Evolutionary conservation across 2,329 filamentous ascomycete species (phyloP).

Genomic region (Cercospora zeae-maydis): DNA sequence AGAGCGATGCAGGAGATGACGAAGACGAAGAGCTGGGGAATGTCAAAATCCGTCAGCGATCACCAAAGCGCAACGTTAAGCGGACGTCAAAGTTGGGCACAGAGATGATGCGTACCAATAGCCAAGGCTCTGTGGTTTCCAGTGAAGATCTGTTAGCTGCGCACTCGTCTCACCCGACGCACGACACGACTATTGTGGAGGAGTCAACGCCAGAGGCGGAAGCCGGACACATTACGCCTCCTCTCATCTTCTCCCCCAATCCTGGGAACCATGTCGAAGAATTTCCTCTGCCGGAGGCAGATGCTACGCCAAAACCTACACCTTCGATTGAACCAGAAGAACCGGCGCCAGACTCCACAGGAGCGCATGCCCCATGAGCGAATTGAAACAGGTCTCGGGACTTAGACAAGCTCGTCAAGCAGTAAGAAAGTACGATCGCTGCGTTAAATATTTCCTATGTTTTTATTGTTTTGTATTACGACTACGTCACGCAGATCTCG

Average conservation of each 20-base stretch:
- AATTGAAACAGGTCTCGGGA: slow-evolving; percentile 8
- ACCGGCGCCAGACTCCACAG: slow-evolving; percentile 41
- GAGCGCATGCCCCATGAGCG: slow-evolving; percentile 29
- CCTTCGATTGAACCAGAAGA: slow-evolving; percentile 34
- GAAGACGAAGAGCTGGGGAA: slow-evolving; percentile 85
- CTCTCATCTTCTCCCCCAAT: slow-evolving; percentile 47
- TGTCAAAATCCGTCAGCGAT: slow-evolving; percentile 60
- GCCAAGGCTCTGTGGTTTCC: slow-evolving; percentile 70
- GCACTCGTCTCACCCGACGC: slow-evolving; percentile 7
- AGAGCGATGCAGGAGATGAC: slow-evolving; percentile 65
- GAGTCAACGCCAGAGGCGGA: slow-evolving; percentile 38
- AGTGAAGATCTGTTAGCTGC: slow-evolving; percentile 43
- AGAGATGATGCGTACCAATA: slow-evolving; percentile 98
- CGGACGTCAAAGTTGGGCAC: slow-evolving; percentile 77
- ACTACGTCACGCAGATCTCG: slow-evolving; percentile 17
- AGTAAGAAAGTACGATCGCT: slow-evolving; percentile 3
- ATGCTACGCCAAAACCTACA: slow-evolving; percentile 39
- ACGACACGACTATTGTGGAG: slow-evolving; percentile 37
- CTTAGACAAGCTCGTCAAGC: background rate
- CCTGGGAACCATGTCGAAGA: slow-evolving; percentile 45
- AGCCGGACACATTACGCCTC: slow-evolving; percentile 47
- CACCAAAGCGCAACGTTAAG: slow-evolving; percentile 45
- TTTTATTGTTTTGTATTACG: slow-evolving; percentile 17
- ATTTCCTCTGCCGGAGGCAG: slow-evolving; percentile 37
- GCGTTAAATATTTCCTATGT: slow-evolving; percentile 12